Base-by-base conservation (phyloP, 1,284 basidiomycete genomes). In the Omphalotus olearius region DNA sequence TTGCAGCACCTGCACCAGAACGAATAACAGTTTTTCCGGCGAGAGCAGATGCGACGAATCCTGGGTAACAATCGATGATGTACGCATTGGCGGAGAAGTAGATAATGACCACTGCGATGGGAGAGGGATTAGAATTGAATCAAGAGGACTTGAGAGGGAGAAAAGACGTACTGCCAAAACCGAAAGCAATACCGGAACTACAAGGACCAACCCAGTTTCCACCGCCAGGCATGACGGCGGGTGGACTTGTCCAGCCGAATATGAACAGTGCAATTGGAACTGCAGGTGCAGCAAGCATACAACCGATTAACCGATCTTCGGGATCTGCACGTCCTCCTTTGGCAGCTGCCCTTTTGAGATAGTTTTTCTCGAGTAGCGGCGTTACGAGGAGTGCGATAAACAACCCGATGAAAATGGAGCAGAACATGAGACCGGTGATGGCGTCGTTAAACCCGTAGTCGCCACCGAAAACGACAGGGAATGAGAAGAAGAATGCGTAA, bases 1-100 rank as follows among this genome's bases (percentile, higher is more conserved):
- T 86, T 0, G 79, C 77, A 0, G 84, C 81, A 5, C 80, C 85
- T 4, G 80, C 71, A 0, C 76, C 76, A 0, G 80, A 84, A 45
- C 86, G 79, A 40, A 82, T 66, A 56, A 88, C 72, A 0, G 84
- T 87, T 64, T 85, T 87, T 6, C 81, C 84, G 0, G 86, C 82
- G 38, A 88, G 78, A 1, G 86, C 87, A 16, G 81, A 85, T 0
- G 85, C 85, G 56, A 79, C 77, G 66, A 79, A 87, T 33, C 37
- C 39, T 38, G 11, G 17, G 40, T 18, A 48, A 30, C 7, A 36
- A 13, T 33, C 30, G 30, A 33, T 33, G 30, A 33, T 33, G 4
- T 26, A 40, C 20, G 35, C 35, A 61, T 62, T 3, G 23, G 47
- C 16, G 57, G 66, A 58, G 50, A 69, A 61, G 80, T 65, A 64